These are phyloP conservation scores for Apiotrichum montevideense DNA, from an alignment of 1,284 basidiomycete genomes.

Conservation along the genomic window DNA sequence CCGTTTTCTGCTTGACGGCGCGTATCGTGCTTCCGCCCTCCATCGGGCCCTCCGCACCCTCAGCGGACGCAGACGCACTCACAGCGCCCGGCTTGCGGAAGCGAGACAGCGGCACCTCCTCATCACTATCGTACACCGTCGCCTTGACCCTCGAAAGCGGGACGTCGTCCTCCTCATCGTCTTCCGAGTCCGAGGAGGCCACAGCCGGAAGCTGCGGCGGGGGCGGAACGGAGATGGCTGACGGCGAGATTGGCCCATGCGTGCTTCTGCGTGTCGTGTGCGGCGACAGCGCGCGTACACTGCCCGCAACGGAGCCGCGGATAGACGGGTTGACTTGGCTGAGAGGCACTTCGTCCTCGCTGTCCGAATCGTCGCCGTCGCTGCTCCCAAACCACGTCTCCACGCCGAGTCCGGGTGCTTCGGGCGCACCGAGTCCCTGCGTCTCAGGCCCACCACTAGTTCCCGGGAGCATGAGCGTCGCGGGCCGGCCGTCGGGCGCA, in stretches of 20 bases:
- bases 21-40: neutral
- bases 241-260: slow-evolving; percentile 2
- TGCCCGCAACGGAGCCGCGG: neutral
- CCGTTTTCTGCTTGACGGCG: neutral
- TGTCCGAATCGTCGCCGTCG: slow-evolving; percentile 8
- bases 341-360: slow-evolving; percentile 1
- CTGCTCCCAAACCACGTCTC: slow-evolving; percentile 16
- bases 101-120: slow-evolving; percentile 37
- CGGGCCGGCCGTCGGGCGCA: slow-evolving; percentile 4
- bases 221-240: neutral
- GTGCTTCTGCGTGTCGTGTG: slow-evolving; percentile 3
- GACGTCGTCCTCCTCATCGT: slow-evolving; percentile 22
- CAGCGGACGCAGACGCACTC: no score
- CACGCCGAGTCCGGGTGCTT: slow-evolving; percentile 8
- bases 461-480: slow-evolving; percentile 1
- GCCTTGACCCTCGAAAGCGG: slow-evolving; percentile 26
- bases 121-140: slow-evolving; percentile 29
- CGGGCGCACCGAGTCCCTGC: slow-evolving; percentile 1
- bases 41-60: neutral
- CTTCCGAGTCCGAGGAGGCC: slow-evolving; percentile 7
- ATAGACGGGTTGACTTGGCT: neutral
- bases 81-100: slow-evolving; percentile 6
- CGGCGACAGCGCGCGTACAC: neutral
- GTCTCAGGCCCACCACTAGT: neutral
- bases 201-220: neutral